phyloP scores from a whole-genome alignment of 2,329 filamentous ascomycete genomes.

The Diaporthe sp. region DNA sequence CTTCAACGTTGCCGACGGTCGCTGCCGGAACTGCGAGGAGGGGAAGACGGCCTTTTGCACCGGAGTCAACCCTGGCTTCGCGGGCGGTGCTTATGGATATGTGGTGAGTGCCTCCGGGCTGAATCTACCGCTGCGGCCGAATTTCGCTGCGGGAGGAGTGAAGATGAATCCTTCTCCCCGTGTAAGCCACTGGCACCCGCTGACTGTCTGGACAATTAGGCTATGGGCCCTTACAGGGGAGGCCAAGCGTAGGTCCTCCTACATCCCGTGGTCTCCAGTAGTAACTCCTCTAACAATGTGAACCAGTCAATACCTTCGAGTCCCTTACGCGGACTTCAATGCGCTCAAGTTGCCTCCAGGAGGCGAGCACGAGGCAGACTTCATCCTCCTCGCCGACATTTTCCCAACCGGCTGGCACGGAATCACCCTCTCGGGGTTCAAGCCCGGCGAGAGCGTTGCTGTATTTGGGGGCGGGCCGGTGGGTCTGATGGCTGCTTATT shows the following conservation, averaged over 20 bases:
- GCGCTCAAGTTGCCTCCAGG: constrained; percentile 72
- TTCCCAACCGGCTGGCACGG: constrained; percentile 65
- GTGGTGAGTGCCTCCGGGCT: constrained; percentile 4
- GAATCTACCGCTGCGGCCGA: too few relatives aligned
- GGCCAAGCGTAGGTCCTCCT: constrained; percentile 56
- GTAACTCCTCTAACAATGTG: neutral
- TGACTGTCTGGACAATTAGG: constrained; percentile 48
- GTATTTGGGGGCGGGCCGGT: constrained; percentile 77
- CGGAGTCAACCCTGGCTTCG: constrained; percentile 60
- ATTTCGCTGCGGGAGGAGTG: too few relatives aligned
- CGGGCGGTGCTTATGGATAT: constrained; percentile 52
- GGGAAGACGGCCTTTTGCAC: constrained; percentile 76
- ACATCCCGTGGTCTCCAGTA: neutral
- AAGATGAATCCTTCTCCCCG: too few relatives aligned
- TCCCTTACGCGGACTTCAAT: constrained; percentile 78
- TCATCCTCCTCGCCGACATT: constrained; percentile 52
- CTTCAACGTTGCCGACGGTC: constrained; percentile 75
- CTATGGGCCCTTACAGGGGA: constrained; percentile 67
- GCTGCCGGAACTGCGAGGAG: constrained; percentile 75
- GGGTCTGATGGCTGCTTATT: constrained; percentile 77
- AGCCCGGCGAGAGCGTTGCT: constrained; percentile 72
- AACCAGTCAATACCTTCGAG: constrained; percentile 68
- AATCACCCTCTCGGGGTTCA: constrained; percentile 69
- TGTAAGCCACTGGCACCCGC: too few relatives aligned
- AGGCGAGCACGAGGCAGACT: constrained; percentile 73